Conservation (phyloP, 2,329 filamentous ascomycete species). For the Samsoniella hepiali region DNA sequence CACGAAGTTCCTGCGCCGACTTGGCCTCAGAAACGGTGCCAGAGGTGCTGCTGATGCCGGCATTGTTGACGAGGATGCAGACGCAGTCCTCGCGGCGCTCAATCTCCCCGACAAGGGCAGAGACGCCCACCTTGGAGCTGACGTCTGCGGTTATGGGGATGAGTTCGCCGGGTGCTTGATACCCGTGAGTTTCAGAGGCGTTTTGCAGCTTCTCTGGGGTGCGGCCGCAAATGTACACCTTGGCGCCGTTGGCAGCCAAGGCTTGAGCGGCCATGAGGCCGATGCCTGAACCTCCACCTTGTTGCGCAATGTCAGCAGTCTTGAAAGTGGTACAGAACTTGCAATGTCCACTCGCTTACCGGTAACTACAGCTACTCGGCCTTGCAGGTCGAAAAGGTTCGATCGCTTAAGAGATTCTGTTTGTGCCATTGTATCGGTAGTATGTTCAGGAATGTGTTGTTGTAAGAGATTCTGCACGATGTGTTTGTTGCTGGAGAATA, state of each 20-base stretch:
- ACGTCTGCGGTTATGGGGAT: conserved; percentile 61
- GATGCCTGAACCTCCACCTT: conserved; percentile 58
- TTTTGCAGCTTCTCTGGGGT: conserved; percentile 60
- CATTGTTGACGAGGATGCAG: conserved; percentile 67
- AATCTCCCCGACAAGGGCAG: conserved; percentile 55
- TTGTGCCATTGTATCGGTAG: not conserved
- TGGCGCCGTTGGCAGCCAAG: conserved; percentile 63
- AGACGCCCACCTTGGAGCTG: conserved; percentile 57
- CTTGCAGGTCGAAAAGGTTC: conserved; percentile 41
- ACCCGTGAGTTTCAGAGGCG: conserved; percentile 55
- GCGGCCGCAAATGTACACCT: conserved; percentile 68
- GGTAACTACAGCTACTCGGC: conserved; percentile 45
- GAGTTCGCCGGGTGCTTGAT: conserved; percentile 52
- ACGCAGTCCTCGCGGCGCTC: conserved; percentile 54
- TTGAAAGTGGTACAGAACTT: not conserved
- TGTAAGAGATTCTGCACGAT: not conserved
- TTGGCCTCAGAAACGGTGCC: conserved; percentile 41
- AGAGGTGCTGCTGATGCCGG: conserved; percentile 56
- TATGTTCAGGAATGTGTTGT: not conserved
- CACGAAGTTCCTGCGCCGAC: conserved; percentile 50
- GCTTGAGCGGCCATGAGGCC: conserved; percentile 67
- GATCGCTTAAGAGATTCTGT: not conserved
- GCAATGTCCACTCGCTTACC: conserved; percentile 27
- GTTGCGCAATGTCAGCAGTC: not conserved
- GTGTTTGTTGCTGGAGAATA: not conserved